phyloP scores from a whole-genome alignment of 2,329 filamentous ascomycete genomes.

The Ceratocystis huliohia region DNA sequence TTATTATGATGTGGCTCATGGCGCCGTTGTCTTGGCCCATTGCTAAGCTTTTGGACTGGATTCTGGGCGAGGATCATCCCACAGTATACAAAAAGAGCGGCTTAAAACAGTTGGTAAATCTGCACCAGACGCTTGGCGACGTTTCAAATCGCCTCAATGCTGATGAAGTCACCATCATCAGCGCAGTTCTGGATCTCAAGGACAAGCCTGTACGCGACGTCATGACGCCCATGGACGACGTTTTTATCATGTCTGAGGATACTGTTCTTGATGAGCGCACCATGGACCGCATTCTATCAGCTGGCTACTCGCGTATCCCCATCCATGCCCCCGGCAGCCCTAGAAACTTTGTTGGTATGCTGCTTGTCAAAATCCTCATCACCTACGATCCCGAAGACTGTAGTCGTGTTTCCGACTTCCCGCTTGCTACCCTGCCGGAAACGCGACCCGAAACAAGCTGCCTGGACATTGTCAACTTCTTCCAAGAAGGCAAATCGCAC shows the following conservation, averaged over 20 bases:
- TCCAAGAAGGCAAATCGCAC: constrained; percentile 97
- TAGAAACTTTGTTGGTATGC: constrained; percentile 90
- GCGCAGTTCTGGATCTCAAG: constrained; percentile 88
- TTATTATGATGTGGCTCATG: constrained; percentile 82
- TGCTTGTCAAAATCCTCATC: constrained; percentile 95
- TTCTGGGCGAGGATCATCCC: constrained; percentile 88
- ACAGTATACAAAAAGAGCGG: constrained; percentile 98
- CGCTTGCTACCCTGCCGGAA: constrained; percentile 85
- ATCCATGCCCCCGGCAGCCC: constrained; percentile 77
- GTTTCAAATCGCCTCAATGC: constrained; percentile 83
- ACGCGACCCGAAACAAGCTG: constrained; percentile 93
- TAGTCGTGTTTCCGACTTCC: constrained; percentile 76
- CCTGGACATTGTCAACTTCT: constrained; percentile 97
- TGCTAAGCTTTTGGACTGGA: constrained; percentile 84
- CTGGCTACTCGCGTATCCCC: constrained; percentile 90
- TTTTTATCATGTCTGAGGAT: constrained; percentile 93
- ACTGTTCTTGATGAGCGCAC: constrained; percentile 84
- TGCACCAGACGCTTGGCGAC: constrained; percentile 83
- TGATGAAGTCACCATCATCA: constrained; percentile 98
- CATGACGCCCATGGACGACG: constrained; percentile 98
- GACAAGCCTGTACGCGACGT: constrained; percentile 89
- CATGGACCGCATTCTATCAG: constrained; percentile 85
- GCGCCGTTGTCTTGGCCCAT: constrained; percentile 86
- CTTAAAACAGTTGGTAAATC: constrained; percentile 85
- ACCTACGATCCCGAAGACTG: constrained; percentile 95